Evolutionary conservation across 257 asterid species (phyloP).

Genomic region (Oldenlandia corymbosa): DNA sequence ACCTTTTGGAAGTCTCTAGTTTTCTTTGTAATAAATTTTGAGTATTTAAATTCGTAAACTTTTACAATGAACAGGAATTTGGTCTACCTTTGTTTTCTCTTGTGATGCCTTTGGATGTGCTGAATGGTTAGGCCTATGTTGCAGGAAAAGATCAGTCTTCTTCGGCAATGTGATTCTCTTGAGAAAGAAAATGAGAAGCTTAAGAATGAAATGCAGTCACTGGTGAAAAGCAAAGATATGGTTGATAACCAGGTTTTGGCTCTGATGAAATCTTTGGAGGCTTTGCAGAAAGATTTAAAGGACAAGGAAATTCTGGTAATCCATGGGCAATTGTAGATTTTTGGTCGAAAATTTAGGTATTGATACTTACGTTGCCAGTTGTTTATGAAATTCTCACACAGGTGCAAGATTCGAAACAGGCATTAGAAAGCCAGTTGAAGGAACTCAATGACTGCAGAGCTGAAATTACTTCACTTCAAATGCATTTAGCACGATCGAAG

Average conservation of each 20-base stretch:
- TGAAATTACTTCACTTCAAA: slow-evolving; percentile 89
- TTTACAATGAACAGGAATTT: not conserved
- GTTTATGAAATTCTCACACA: slow-evolving; percentile 22
- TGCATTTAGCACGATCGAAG: slow-evolving; percentile 62
- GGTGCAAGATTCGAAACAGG: slow-evolving; percentile 78
- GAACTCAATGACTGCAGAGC: slow-evolving; percentile 91
- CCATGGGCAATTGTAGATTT: slow-evolving; percentile 9
- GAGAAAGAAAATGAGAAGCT: slow-evolving; percentile 70
- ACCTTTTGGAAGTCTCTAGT: not conserved
- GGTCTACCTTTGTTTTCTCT: not conserved
- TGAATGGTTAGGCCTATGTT: slow-evolving; percentile 19
- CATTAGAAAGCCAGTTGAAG: slow-evolving; percentile 59
- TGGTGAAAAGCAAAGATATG: slow-evolving; percentile 63
- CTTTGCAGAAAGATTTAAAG: slow-evolving; percentile 82
- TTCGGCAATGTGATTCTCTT: slow-evolving; percentile 60
- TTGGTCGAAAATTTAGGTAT: not conserved
- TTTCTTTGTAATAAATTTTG: too few species aligned
- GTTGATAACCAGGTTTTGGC: slow-evolving; percentile 57
- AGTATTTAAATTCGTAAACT: too few species aligned
- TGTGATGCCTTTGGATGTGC: slow-evolving; percentile 8
- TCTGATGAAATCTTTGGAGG: slow-evolving; percentile 71
- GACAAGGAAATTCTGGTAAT: slow-evolving; percentile 69
- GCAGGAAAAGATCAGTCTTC: slow-evolving; percentile 89
- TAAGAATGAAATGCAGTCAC: slow-evolving; percentile 46
- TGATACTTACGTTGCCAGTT: slow-evolving; percentile 13